These are phyloP conservation scores for Solanum raphanifolium DNA, from an alignment of 257 asterid genomes.

Conservation along the genomic window DNA sequence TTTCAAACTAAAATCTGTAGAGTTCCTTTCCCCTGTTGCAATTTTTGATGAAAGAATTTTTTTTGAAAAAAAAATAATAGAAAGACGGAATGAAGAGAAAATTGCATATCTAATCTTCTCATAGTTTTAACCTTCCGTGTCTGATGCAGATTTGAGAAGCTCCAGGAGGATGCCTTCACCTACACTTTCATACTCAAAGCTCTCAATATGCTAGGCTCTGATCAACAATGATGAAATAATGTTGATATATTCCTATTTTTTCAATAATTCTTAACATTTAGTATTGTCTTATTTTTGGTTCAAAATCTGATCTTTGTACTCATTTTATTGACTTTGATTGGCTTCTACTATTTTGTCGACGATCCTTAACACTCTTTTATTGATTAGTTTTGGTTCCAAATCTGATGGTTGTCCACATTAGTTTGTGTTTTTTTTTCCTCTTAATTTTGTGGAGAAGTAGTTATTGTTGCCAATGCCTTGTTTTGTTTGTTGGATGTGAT, in stretches of 20 bases:
- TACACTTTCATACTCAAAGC: constrained; percentile 69
- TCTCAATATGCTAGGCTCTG: constrained; percentile 27
- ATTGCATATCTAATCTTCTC: not conserved
- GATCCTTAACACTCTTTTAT: not conserved
- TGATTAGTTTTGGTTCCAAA: not conserved
- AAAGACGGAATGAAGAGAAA: not conserved
- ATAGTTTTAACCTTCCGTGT: not conserved
- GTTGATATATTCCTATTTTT: not conserved
- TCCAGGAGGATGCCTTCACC: constrained; percentile 82
- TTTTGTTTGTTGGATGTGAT: not conserved
- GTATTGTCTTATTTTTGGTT: not conserved
- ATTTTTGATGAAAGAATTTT: not conserved
- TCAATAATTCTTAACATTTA: not conserved
- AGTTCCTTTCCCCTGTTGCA: not conserved
- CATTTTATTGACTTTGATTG: not conserved
- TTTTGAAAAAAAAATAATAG: not conserved
- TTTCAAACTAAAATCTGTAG: not conserved
- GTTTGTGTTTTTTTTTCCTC: not conserved
- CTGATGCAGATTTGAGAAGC: constrained; percentile 71
- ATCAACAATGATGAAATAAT: not conserved
- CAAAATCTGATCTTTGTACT: not conserved
- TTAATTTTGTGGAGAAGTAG: not conserved
- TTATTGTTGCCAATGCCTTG: not conserved
- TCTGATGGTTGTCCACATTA: not conserved
- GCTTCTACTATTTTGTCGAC: not conserved